phyloP scores from a whole-genome alignment of 2,329 filamentous ascomycete species.

The Zasmidium angulare region DNA sequence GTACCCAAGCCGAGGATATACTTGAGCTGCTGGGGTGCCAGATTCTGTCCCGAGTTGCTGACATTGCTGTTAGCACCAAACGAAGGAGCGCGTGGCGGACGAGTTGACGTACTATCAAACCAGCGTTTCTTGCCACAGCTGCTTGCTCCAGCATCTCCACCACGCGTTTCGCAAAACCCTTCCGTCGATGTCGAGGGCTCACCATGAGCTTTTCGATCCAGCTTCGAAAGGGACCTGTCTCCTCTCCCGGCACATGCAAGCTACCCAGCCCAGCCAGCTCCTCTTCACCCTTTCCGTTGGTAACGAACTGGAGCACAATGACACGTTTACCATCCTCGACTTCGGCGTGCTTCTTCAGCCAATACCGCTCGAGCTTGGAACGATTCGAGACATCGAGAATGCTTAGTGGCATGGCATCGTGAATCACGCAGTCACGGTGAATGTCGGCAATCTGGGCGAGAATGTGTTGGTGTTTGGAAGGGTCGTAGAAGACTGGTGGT shows the following conservation, averaged over 20 bases:
- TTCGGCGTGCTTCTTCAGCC: slow-evolving; percentile 55
- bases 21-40: slow-evolving; percentile 52
- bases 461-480: slow-evolving; percentile 48
- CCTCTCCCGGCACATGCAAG: slow-evolving; percentile 50
- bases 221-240: slow-evolving; percentile 59
- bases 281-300: slow-evolving; percentile 3
- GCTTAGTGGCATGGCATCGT: slow-evolving; percentile 57
- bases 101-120: slow-evolving; percentile 53
- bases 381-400: slow-evolving; percentile 51
- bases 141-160: slow-evolving; percentile 58
- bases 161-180: slow-evolving; percentile 54
- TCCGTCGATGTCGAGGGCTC: slow-evolving; percentile 50
- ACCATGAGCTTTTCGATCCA: slow-evolving; percentile 61
- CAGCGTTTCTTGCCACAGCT: slow-evolving; percentile 51
- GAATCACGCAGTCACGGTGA: slow-evolving; percentile 59
- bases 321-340: slow-evolving; percentile 47
- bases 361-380: slow-evolving; percentile 52
- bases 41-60: slow-evolving; percentile 56
- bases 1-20: slow-evolving; percentile 60
- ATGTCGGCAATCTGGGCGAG: slow-evolving; percentile 59
- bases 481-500: slow-evolving; percentile 19
- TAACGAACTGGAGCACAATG: slow-evolving; percentile 44
- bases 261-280: slow-evolving; percentile 60
- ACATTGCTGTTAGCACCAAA: neutral
- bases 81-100: neutral